Percentiles rank a stretch among this genome's conserved stretches.
These are phyloP conservation scores for Tolypocladium nubicola DNA, from an alignment of 2,329 filamentous ascomycete species.

Conservation along the genomic window DNA sequence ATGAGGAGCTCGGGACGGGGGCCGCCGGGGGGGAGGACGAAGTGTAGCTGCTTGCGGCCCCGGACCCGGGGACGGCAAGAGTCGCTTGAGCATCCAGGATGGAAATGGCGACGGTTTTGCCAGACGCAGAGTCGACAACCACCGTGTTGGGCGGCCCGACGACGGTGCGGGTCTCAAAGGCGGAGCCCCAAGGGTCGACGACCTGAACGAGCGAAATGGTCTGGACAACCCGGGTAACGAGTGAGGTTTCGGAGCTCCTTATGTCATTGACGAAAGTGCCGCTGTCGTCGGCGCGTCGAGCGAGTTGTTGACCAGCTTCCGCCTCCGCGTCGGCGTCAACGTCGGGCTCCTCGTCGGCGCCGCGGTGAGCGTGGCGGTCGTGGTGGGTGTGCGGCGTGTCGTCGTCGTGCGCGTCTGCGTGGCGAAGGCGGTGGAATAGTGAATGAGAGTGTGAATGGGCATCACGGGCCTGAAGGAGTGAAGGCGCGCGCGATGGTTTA, in stretches of 20 bases:
- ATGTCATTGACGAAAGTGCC: slow-evolving; percentile 2
- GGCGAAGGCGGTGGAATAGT: slow-evolving; percentile 9
- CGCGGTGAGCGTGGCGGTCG: slow-evolving; percentile 7
- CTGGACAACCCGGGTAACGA: slow-evolving; percentile 37
- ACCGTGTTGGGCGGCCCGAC: slow-evolving; percentile 26
- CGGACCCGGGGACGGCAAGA: slow-evolving; percentile 12
- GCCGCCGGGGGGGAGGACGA: slow-evolving; percentile 4
- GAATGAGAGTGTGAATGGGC: slow-evolving; percentile 9
- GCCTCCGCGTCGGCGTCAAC: not conserved
- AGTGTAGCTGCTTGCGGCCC: slow-evolving; percentile 11
- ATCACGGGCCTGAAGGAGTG: slow-evolving; percentile 25
- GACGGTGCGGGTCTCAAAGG: slow-evolving; percentile 33
- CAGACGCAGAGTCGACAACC: slow-evolving; percentile 23
- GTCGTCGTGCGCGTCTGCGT: slow-evolving; percentile 5
- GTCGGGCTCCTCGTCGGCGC: slow-evolving; percentile 6
- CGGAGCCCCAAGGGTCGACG: slow-evolving; percentile 36
- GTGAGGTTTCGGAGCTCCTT: slow-evolving; percentile 4
- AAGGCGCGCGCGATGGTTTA: slow-evolving; percentile 23
- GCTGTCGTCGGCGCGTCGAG: not conserved
- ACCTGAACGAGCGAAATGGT: slow-evolving; percentile 45
- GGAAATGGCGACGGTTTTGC: slow-evolving; percentile 24
- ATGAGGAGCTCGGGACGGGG: not conserved
- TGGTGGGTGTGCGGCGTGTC: slow-evolving; percentile 2
- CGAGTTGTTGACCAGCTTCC: not conserved
- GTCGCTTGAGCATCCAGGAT: slow-evolving; percentile 12